phyloP scores from a whole-genome alignment of 306 rosid species.

The Astragalus glycyphyllos region DNA sequence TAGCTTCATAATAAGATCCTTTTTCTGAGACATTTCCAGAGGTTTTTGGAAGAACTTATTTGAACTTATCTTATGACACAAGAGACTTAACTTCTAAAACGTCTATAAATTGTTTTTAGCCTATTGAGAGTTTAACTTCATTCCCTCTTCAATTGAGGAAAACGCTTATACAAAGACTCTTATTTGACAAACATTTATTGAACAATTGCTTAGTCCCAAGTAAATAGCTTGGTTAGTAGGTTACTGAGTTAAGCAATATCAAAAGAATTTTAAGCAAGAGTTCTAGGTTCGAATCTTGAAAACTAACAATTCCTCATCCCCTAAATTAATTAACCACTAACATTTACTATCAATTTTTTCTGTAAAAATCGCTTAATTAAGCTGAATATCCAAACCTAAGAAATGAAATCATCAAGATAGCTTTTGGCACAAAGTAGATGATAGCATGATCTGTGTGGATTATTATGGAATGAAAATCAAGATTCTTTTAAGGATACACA shows the following conservation, averaged over 20 bases:
- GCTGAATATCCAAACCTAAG: background rate
- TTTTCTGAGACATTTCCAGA: no score
- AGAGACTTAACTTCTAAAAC: no score
- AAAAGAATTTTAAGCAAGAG: no score
- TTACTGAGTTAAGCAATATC: no score
- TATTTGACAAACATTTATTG: background rate
- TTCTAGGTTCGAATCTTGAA: no score
- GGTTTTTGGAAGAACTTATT: background rate
- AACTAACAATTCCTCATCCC: no score
- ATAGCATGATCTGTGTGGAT: background rate
- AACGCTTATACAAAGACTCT: background rate
- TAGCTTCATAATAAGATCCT: background rate
- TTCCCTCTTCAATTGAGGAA: background rate
- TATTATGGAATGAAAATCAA: background rate
- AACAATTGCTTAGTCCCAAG: no score
- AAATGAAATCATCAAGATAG: background rate
- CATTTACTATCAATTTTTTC: no score
- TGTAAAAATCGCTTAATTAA: background rate
- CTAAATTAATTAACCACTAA: no score
- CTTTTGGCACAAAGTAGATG: background rate
- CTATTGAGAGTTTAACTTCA: background rate
- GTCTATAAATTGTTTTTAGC: background rate
- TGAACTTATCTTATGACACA: background rate
- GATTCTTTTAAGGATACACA: background rate
- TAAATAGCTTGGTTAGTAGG: no score